Conservation (phyloP, 371 early-diverging fungal species). For the Rhizopus arrhizus region DNA sequence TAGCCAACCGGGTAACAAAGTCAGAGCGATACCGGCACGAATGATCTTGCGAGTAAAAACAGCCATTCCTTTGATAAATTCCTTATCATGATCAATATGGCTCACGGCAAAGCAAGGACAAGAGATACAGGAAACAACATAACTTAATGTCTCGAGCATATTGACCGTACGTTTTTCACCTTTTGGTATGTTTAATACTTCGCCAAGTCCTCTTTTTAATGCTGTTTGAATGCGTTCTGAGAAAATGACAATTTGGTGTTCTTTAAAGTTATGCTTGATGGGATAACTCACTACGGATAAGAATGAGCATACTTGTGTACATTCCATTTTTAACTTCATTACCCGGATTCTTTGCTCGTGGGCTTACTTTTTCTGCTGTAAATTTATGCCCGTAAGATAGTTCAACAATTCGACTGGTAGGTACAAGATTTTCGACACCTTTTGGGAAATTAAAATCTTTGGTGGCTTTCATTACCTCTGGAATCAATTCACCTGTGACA, state of each 20-base stretch:
- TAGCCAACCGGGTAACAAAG: constrained; percentile 27
- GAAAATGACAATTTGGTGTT: constrained; percentile 34
- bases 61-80: constrained; percentile 36
- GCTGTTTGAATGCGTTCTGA: constrained; percentile 34
- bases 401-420: constrained; percentile 15
- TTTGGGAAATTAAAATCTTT: constrained; percentile 22
- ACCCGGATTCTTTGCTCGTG: constrained; percentile 28
- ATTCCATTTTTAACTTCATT: background rate
- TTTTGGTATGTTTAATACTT: constrained; percentile 19
- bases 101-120: constrained; percentile 41
- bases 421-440: constrained; percentile 25
- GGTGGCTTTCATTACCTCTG: constrained; percentile 26
- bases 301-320: background rate
- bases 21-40: constrained; percentile 28
- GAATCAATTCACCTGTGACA: constrained; percentile 21
- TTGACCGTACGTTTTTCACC: constrained; percentile 27
- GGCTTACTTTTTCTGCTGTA: constrained; percentile 8
- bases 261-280: constrained; percentile 42
- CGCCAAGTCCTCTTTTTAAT: constrained; percentile 17
- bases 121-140: constrained; percentile 32
- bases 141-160: constrained; percentile 19
- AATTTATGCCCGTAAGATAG: constrained; percentile 27
- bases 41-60: constrained; percentile 36
- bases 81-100: constrained; percentile 23
- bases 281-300: constrained; percentile 23